Base-by-base conservation (phyloP, 176 grass and related monocot species). In the Guadua angustifolia region DNA sequence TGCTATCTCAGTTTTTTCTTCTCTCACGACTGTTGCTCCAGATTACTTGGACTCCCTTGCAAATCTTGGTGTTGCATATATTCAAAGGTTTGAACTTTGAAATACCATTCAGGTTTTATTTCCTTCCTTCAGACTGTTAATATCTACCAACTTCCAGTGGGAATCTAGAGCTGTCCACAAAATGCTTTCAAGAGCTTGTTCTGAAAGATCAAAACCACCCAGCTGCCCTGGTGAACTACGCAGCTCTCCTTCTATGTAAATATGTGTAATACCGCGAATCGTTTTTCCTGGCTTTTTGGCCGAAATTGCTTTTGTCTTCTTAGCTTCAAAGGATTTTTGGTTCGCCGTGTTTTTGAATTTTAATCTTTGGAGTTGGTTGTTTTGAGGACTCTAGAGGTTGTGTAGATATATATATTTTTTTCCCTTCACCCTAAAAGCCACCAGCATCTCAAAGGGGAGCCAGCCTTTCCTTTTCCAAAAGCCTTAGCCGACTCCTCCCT, bases 171-270 rank as follows among this genome's bases (percentile, higher is more conserved):
- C 39, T 87, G 52, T 91, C 96, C 42, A 66, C 90, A 83, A 91
- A 88, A 84, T 92, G 96, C 74, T 95, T 94, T 87, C 96, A 99
- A 95, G 93, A 95, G 80, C 96, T 99, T 49, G 83, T 95, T 86
- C 71, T 99, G 43, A 99, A 95, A 83, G 91, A 95, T 89, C 96
- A 99, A 89, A 95, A 92, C 77, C 96, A 99, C 60, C 96, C 96
- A 72, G 89, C 96, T 89, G 93, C 96, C 73, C 81, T 99, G 62
- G 72, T 99, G 76, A 95, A 99, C 66, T 94, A 95, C 77, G 93
- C 91, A 63, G 88, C 89, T 89, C 83, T 93, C 69, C 91, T 99
- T 74, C 85, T 99, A n/a, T 99, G 91, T 87, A 95, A 94, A 86
- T 84, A n/a, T n/a, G n/a, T n/a, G n/a, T n/a, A n/a, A n/a, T n/a